Base-by-base conservation (phyloP, 805 yeast species). In the Candida pseudofarinosa region DNA sequence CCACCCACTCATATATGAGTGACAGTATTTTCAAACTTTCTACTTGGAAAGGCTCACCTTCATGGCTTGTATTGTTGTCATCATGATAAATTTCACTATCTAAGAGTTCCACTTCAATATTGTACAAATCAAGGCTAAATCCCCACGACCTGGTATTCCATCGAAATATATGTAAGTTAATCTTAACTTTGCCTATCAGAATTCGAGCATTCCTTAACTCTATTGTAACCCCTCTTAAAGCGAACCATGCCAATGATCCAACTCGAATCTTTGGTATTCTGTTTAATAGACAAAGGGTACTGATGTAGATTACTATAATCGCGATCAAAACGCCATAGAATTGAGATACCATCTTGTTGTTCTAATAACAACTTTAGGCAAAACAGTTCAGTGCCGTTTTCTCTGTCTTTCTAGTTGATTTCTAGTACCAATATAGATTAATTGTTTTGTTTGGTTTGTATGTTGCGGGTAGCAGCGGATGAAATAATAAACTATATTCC, bases 191-290 rank as follows among this genome's bases (percentile, higher is more conserved):
- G 4, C 52, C 36, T 14, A 63, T 52, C 13, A 46, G 33, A 8
- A 65, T 44, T 1, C 28, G 40, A 6, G 48, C 49, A 1, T 36
- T 33, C 4, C 50, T 40, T 4, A 53, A 37, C 23, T 51, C 48
- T 5, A 66, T 49, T 10, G 54, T 52, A 20, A 66, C 51, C 20
- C 58, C 56, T 40, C 53, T 43, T 6, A 65, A 31, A 4, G 63
- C 52, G 28, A 64, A 50, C 58, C 66, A 65, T 14, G 69, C 69
- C 10, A 65, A 31, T 5, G 58, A 53, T 40, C 54, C 56, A 36
- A 65, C 55, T 4, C 51, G 23, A 7, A 63, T 47, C 42, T 56
- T 53, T 3, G 67, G 69, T 6, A 64, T 47, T 28, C 38, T 35
- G 39, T 66, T 66, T 10, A 65, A 19, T 5, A 50, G 17, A 3